Evolutionary conservation across 352 stramenopile genomes (phyloP).

Genomic region (Pythium aquatile): DNA sequence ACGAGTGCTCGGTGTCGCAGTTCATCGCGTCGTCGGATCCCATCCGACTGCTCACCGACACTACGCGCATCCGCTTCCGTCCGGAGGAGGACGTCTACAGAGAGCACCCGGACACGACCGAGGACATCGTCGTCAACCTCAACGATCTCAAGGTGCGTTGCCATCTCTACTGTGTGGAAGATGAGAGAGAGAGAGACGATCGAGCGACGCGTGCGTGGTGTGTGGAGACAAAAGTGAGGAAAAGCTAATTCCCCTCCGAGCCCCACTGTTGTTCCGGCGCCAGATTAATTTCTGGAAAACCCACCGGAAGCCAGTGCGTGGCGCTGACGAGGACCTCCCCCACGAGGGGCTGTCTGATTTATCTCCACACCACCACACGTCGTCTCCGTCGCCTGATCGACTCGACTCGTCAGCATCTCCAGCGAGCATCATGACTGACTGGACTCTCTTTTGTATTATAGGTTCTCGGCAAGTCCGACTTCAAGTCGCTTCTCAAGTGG

Average conservation of each 20-base stretch:
- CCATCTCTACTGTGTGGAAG: background rate
- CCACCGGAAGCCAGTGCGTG: constrained; percentile 83
- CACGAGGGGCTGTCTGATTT: constrained; percentile 80
- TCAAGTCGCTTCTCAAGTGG: constrained; percentile 97
- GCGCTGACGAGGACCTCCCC: constrained; percentile 53
- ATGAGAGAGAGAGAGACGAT: background rate
- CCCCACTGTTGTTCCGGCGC: constrained; percentile 84
- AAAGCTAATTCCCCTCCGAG: constrained; percentile 83
- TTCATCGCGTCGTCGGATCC: constrained; percentile 91
- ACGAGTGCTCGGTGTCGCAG: constrained; percentile 81
- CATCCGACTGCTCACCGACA: constrained; percentile 94
- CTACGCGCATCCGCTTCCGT: constrained; percentile 92
- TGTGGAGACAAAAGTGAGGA: constrained; percentile 55
- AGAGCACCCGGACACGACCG: constrained; percentile 69
- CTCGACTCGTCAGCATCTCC: constrained; percentile 5
- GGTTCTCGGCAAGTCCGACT: constrained; percentile 98
- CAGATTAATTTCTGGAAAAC: constrained; percentile 90
- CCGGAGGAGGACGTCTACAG: constrained; percentile 79
- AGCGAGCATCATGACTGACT: background rate
- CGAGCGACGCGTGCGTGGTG: background rate
- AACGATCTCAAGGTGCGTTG: constrained; percentile 91
- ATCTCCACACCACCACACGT: background rate
- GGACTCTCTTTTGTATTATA: constrained; percentile 21
- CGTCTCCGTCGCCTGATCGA: background rate
- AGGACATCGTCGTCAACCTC: constrained; percentile 78